Percentiles rank a stretch among this genome's conserved stretches.
Conservation (phyloP, 2,329 filamentous ascomycete species). For the Sclerotiophoma versabilis region DNA sequence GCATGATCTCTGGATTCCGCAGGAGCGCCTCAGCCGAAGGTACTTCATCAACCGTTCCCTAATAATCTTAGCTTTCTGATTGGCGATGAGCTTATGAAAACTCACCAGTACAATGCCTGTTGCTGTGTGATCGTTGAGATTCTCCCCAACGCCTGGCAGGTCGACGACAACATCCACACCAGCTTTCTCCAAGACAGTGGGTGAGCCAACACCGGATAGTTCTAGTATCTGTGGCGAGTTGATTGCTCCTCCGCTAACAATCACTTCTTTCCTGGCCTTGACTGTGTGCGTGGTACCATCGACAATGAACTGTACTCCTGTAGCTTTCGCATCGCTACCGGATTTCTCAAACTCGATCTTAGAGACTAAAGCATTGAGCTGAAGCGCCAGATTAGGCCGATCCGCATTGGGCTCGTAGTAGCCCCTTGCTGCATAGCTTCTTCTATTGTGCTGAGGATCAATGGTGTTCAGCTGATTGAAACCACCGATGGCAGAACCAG, state of each 20-base stretch:
- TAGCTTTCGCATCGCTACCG: slow-evolving; percentile 50
- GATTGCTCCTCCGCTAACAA: slow-evolving; percentile 37
- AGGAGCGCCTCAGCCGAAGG: slow-evolving; percentile 35
- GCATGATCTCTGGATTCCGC: slow-evolving; percentile 29
- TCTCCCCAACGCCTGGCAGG: slow-evolving; percentile 43
- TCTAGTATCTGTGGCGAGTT: slow-evolving; percentile 44
- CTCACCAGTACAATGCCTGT: slow-evolving; percentile 18
- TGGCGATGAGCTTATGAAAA: no score
- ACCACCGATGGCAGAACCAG: slow-evolving; percentile 38
- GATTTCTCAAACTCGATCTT: slow-evolving; percentile 56
- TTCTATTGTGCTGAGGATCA: slow-evolving; percentile 30
- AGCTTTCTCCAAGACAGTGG: slow-evolving; percentile 31
- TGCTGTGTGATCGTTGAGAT: slow-evolving; percentile 46
- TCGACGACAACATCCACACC: slow-evolving; percentile 40
- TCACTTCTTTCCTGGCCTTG: slow-evolving; percentile 40
- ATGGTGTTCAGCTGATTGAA: slow-evolving; percentile 42
- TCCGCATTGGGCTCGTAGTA: slow-evolving; percentile 47
- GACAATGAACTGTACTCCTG: slow-evolving; percentile 47
- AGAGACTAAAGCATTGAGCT: slow-evolving; percentile 57
- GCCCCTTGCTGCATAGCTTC: slow-evolving; percentile 47
- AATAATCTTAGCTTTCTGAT: not conserved
- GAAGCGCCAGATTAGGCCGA: slow-evolving; percentile 56
- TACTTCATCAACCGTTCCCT: slow-evolving; percentile 38
- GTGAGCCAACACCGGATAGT: slow-evolving; percentile 41
- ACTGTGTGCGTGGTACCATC: slow-evolving; percentile 42